A percentile compares a stretch with the other conserved stretches of the same genome.
Conservation (phyloP, 1,139 yeast species). For the Lodderomyces parapsilosis region DNA sequence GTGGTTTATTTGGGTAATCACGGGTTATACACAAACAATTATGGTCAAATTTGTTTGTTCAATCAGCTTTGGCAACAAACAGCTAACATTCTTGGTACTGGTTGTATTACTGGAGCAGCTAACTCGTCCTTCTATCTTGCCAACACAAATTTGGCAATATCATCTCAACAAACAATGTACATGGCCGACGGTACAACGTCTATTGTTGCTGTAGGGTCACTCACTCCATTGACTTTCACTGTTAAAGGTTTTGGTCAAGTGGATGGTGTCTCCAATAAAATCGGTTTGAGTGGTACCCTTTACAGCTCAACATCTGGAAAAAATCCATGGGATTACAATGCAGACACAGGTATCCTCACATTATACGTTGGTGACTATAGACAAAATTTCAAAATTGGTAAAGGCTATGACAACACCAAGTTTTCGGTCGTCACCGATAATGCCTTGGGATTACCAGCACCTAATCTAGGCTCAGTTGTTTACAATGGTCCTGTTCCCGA, state of each 20-base stretch:
- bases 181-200: constrained; percentile 20
- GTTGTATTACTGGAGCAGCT: constrained; percentile 24
- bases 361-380: constrained; percentile 12
- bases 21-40: constrained; percentile 17
- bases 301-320: background rate
- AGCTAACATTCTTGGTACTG: constrained; percentile 25
- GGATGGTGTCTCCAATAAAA: constrained; percentile 3
- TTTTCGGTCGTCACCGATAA: constrained; percentile 18
- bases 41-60: constrained; percentile 27
- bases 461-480: constrained; percentile 13
- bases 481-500: constrained; percentile 22
- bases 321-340: constrained; percentile 12
- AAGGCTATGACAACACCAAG: constrained; percentile 16
- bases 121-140: constrained; percentile 21
- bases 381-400: constrained; percentile 25
- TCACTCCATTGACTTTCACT: constrained; percentile 20
- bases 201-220: constrained; percentile 19
- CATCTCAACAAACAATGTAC: constrained; percentile 22
- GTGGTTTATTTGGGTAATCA: constrained; percentile 22
- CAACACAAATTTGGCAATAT: constrained; percentile 16
- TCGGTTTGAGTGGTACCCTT: constrained; percentile 6
- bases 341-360: constrained; percentile 23
- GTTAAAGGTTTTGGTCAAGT: constrained; percentile 26
- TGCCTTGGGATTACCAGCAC: constrained; percentile 15
- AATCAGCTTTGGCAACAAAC: constrained; percentile 25